phyloP scores from a whole-genome alignment of 768 basidiomycete genomes.

The Inosperma sp. region DNA sequence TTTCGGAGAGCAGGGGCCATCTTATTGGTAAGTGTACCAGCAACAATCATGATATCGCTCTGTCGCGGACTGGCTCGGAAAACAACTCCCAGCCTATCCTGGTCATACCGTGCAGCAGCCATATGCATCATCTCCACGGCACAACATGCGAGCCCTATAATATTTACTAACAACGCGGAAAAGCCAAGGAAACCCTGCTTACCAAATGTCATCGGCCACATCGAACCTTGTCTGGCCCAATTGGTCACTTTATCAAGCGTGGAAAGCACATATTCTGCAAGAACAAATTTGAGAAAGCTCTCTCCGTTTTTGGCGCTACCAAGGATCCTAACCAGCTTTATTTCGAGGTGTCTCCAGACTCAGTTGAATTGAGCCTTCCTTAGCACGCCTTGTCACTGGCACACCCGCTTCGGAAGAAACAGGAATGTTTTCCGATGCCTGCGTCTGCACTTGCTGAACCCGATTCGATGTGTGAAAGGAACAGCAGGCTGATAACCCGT shows the following conservation, averaged over 20 bases:
- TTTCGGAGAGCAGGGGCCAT: constrained; percentile 98
- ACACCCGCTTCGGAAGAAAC: constrained; percentile 38
- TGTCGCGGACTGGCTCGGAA: constrained; percentile 99
- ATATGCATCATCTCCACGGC: constrained; percentile 99
- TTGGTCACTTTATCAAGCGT: constrained; percentile 95
- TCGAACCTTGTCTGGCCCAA: constrained; percentile 96
- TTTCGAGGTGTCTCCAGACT: constrained; percentile 88
- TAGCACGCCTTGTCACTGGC: constrained; percentile 69
- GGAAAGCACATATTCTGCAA: constrained; percentile 88
- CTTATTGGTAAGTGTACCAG: constrained; percentile 98
- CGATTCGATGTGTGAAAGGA: constrained; percentile 52
- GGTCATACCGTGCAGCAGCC: constrained; percentile 98
- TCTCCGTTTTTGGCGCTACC: background rate
- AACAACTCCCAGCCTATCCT: constrained; percentile 93
- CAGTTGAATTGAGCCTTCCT: constrained; percentile 75
- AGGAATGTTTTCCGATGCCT: constrained; percentile 23
- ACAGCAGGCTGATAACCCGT: constrained; percentile 40
- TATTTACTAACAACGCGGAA: constrained; percentile 4
- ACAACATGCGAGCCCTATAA: constrained; percentile 89
- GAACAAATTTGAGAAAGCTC: background rate
- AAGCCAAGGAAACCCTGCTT: constrained; percentile 12
- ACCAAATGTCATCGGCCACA: constrained; percentile 99
- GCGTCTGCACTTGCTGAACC: constrained; percentile 32
- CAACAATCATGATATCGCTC: constrained; percentile 98
- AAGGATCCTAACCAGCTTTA: constrained; percentile 62